Evolutionary conservation across 2,329 filamentous ascomycete genomes (phyloP), one percentile per base, ranked within the genome.

Genomic region (Fusarium musae): DNA sequence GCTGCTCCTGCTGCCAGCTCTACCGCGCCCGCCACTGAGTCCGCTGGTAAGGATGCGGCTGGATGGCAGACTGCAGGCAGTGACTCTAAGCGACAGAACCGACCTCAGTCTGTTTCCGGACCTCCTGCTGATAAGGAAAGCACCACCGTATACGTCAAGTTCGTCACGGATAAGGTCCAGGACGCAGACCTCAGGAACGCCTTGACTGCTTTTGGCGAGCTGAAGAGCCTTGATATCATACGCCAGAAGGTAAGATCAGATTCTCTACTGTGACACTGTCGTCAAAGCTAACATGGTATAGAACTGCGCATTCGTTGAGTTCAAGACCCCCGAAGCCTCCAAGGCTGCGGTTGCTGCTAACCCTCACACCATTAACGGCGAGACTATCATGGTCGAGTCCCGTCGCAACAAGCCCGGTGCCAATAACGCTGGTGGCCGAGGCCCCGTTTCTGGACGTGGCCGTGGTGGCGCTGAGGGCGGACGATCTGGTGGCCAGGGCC

Each of bases 251-350:
- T 97, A 82, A 69, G 84, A 81, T 63, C 15, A 21, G 46, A 11
- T 10, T 21, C 16, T 17, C n/a, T 52, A 13, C 37, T 40, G 37
- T 21, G 12, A 16, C 23, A 43, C 7, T 6, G 23, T 28, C 28
- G 40, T 39, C 16, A 37, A 36, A 34, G 50, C 75, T 78, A 63
- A 74, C 69, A 72, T 73, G 23, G 57, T 44, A 34, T 80, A 97
- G 96, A 98, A 96, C 88, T 98, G 95, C 80, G 96, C 96, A 32
- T 98, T 98, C 80, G 94, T 98, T 68, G 96, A 99, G 82, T 99
- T 96, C 83, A 93, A 91, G 80, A 93, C 92, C 52, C 81, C 90
- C 28, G 91, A 95, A 62, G 94, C 91, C 52, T 98, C 97, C 84
- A 89, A 94, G 82, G 92, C 93, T 71, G 96, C 96, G 47, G 88